phyloP scores from a whole-genome alignment of 345 rosid species.

The Gossypium sturtianum region DNA sequence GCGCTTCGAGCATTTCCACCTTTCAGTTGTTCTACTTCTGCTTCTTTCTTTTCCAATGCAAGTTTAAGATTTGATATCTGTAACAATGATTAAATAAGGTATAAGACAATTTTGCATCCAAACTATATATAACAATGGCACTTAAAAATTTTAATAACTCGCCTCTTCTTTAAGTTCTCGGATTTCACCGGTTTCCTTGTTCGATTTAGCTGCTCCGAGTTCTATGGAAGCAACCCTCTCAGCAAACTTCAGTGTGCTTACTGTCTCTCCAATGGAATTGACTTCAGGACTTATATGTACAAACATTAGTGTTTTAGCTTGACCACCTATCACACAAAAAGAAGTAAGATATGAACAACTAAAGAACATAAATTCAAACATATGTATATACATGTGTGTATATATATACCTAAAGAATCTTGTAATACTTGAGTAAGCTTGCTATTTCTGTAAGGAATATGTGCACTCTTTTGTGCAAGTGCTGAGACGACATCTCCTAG shows the following conservation, averaged over 20 bases:
- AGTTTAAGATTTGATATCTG: constrained; percentile 49
- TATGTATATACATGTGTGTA: constrained; percentile 37
- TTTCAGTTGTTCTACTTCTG: constrained; percentile 71
- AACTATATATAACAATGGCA: background rate
- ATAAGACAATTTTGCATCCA: background rate
- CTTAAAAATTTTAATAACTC: background rate
- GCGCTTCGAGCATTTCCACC: constrained; percentile 30
- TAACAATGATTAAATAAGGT: background rate
- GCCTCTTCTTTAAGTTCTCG: constrained; percentile 94
- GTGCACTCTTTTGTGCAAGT: constrained; percentile 85
- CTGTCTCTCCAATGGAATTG: constrained; percentile 77
- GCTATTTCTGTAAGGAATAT: constrained; percentile 92
- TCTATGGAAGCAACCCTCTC: constrained; percentile 95
- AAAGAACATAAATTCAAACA: constrained; percentile 4
- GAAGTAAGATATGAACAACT: background rate
- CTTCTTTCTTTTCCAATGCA: constrained; percentile 73
- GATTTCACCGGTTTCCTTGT: constrained; percentile 89
- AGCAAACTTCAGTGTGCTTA: constrained; percentile 93
- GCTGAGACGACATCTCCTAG: constrained; percentile 94
- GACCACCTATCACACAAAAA: constrained; percentile 55
- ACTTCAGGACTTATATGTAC: constrained; percentile 89
- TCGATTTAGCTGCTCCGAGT: constrained; percentile 88
- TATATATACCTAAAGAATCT: constrained; percentile 68
- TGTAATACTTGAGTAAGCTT: constrained; percentile 95
- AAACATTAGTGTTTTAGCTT: constrained; percentile 95